Evolutionary conservation across 140 eudicot genomes (phyloP).

Genomic region (Stevia rebaudiana): DNA sequence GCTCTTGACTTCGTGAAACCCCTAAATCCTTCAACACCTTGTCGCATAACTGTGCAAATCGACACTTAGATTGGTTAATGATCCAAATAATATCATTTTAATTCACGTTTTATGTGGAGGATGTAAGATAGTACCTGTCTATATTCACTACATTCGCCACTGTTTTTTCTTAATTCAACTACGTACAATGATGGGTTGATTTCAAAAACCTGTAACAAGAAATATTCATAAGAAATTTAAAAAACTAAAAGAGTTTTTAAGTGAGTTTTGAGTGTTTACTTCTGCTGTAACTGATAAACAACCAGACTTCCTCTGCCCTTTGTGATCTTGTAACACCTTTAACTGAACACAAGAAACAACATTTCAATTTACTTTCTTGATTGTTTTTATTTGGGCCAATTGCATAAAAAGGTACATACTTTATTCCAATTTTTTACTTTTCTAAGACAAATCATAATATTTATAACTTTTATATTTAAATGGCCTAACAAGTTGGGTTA

Average conservation of each 20-base stretch:
- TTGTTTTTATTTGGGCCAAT: not conserved
- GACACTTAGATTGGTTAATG: not conserved
- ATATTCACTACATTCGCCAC: slow-evolving; percentile 64
- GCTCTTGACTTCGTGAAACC: slow-evolving; percentile 50
- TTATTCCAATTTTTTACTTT: not conserved
- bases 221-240: not conserved
- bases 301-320: slow-evolving; percentile 49
- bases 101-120: not conserved
- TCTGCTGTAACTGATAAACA: slow-evolving; percentile 73
- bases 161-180: slow-evolving; percentile 72
- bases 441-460: not conserved
- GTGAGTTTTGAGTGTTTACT: slow-evolving; percentile 38
- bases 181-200: slow-evolving; percentile 75
- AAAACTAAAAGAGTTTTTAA: not conserved
- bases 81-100: not conserved
- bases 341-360: slow-evolving; percentile 40
- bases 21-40: slow-evolving; percentile 68
- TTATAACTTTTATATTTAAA: not conserved
- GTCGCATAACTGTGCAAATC: slow-evolving; percentile 61
- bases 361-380: not conserved
- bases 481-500: too few species aligned
- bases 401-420: too few species aligned
- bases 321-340: slow-evolving; percentile 54
- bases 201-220: slow-evolving; percentile 65
- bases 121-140: slow-evolving; percentile 51